Evolutionary conservation across 257 asterid species (phyloP).

Genomic region (Rauvolfia tetraphylla): DNA sequence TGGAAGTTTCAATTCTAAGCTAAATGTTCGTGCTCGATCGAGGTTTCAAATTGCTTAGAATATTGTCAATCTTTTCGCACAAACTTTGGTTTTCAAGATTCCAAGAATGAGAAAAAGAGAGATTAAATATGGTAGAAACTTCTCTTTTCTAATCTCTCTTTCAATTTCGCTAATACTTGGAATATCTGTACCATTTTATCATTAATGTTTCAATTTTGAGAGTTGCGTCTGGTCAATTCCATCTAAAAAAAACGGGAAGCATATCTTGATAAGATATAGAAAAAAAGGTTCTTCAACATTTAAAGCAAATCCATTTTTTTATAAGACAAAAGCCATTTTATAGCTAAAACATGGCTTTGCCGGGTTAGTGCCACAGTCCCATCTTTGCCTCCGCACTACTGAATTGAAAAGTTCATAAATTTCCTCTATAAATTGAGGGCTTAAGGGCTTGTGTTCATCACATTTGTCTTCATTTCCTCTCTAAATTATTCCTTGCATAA

Average conservation of each 20-base stretch:
- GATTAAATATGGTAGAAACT: neutral
- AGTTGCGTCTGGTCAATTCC: neutral
- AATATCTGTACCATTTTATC: neutral
- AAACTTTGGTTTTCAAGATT: too few relatives aligned
- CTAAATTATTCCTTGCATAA: neutral
- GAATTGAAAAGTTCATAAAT: neutral
- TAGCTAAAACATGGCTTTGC: neutral
- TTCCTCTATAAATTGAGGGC: constrained; percentile 39
- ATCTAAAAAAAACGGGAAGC: neutral
- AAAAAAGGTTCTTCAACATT: neutral
- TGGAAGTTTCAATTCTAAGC: too few relatives aligned
- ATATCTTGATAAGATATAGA: neutral
- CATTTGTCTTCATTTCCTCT: constrained; percentile 23
- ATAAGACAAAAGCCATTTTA: neutral
- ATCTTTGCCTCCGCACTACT: constrained; percentile 22
- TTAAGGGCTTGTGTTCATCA: constrained; percentile 46
- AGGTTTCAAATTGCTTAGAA: too few relatives aligned
- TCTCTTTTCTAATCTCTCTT: neutral
- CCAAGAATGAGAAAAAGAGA: neutral
- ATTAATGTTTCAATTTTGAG: neutral
- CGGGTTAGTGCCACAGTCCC: neutral
- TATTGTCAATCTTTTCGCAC: too few relatives aligned
- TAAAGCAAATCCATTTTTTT: neutral
- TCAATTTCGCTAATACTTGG: neutral
- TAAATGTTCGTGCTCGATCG: too few relatives aligned